These are phyloP conservation scores for Amanita pseudoporphyria DNA, from an alignment of 768 basidiomycete genomes.

Conservation along the genomic window DNA sequence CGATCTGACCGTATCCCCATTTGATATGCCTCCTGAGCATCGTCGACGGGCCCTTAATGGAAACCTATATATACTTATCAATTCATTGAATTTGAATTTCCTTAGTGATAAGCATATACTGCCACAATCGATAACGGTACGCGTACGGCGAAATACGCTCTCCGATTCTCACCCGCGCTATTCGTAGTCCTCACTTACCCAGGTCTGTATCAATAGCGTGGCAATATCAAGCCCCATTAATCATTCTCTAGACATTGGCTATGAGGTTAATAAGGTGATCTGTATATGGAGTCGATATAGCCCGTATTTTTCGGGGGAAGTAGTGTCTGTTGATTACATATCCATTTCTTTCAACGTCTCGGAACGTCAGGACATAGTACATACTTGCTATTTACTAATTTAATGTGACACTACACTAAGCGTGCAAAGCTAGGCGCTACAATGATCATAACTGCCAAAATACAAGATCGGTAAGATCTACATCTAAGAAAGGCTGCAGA, in stretches of 20 bases:
- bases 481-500: constrained; percentile 2
- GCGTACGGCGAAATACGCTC: no score
- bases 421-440: not conserved
- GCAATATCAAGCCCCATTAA: constrained; percentile 72
- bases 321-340: no score
- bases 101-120: constrained; percentile 38
- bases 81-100: not conserved
- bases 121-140: constrained; percentile 75
- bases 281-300: no score
- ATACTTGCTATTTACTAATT: constrained; percentile 63
- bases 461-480: not conserved
- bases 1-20: constrained; percentile 84
- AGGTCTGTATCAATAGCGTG: constrained; percentile 49
- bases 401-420: not conserved
- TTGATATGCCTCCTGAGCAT: constrained; percentile 74
- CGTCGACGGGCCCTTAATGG: constrained; percentile 69
- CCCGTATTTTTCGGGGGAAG: constrained; percentile 72
- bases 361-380: not conserved
- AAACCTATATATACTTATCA: constrained; percentile 40
- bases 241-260: constrained; percentile 58
- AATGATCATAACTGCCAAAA: not conserved
- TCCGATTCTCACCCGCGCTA: no score
- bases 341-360: no score
- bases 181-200: no score
- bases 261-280: constrained; percentile 76